phyloP scores from a whole-genome alignment of 1,139 yeast genomes.

The Groenewaldozyma auringiensis region DNA sequence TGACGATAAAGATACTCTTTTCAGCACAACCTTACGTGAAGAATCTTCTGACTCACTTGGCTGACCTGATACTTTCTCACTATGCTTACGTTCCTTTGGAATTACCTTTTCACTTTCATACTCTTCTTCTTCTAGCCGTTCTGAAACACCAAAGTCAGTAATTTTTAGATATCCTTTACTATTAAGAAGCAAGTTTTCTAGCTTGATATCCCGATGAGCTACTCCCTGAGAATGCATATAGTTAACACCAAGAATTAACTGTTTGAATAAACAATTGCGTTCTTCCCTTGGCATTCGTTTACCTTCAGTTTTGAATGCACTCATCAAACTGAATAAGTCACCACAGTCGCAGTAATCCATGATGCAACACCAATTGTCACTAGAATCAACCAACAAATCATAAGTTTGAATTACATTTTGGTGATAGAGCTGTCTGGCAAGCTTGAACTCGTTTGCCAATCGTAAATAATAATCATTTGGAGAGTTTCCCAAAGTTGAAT shows the following conservation, averaged over 20 bases:
- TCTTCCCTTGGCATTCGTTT: slow-evolving; percentile 33
- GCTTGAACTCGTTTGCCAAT: slow-evolving; percentile 68
- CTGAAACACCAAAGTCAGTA: slow-evolving; percentile 67
- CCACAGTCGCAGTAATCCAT: slow-evolving; percentile 76
- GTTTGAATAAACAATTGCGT: slow-evolving; percentile 57
- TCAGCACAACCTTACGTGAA: neutral
- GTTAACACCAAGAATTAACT: slow-evolving; percentile 63
- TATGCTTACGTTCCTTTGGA: neutral
- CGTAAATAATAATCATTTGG: slow-evolving; percentile 56
- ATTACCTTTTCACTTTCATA: slow-evolving; percentile 3
- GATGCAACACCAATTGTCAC: slow-evolving; percentile 50
- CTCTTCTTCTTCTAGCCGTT: slow-evolving; percentile 34
- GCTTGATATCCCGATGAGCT: slow-evolving; percentile 67
- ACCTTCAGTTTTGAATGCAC: slow-evolving; percentile 29
- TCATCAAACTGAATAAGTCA: slow-evolving; percentile 54
- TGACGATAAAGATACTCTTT: slow-evolving; percentile 6
- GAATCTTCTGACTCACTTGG: neutral
- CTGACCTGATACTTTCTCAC: neutral
- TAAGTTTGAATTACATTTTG: slow-evolving; percentile 62
- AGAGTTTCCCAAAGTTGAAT: slow-evolving; percentile 26
- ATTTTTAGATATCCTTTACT: slow-evolving; percentile 63
- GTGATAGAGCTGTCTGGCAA: slow-evolving; percentile 61
- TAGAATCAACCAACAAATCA: slow-evolving; percentile 39
- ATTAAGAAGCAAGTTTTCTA: slow-evolving; percentile 59
- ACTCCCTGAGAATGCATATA: slow-evolving; percentile 65